These are phyloP conservation scores for Auricularia sp. DNA, from an alignment of 768 basidiomycete genomes.

Conservation along the genomic window DNA sequence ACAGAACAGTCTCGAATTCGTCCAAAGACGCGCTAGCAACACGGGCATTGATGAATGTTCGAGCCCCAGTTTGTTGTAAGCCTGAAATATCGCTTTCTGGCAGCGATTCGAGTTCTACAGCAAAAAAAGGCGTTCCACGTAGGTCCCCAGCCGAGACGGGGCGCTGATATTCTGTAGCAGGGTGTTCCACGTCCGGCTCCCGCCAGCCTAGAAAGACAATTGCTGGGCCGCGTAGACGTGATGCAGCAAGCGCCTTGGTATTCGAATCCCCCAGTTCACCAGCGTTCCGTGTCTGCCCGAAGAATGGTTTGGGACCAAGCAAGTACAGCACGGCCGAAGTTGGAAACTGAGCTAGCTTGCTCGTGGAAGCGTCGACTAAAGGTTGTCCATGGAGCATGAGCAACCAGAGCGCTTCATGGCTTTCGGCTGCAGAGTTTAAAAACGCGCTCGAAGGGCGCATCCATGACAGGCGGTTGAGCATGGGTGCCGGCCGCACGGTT, in stretches of 20 bases:
- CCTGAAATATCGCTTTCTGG: constrained; percentile 9
- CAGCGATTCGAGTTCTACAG: constrained; percentile 58
- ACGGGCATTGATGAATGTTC: neutral
- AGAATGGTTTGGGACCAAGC: constrained; percentile 58
- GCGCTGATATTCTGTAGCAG: constrained; percentile 30
- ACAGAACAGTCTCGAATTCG: neutral
- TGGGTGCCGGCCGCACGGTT: too few species aligned
- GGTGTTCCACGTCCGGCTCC: constrained; percentile 31
- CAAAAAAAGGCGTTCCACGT: constrained; percentile 77
- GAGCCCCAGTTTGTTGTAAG: neutral
- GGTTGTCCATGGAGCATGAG: constrained; percentile 67
- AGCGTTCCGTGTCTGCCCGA: constrained; percentile 53
- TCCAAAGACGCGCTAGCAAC: neutral
- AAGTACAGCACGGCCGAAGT: constrained; percentile 53
- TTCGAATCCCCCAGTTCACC: constrained; percentile 21
- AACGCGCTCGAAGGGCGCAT: constrained; percentile 63
- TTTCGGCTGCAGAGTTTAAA: constrained; percentile 58
- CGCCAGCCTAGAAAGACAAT: constrained; percentile 75
- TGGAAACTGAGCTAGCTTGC: constrained; percentile 37
- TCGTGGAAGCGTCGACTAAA: constrained; percentile 32
- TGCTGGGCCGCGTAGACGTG: constrained; percentile 46
- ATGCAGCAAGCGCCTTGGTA: constrained; percentile 36
- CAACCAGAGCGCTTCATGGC: constrained; percentile 62
- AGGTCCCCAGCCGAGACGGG: constrained; percentile 25
- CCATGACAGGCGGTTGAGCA: constrained; percentile 75